phyloP scores from a whole-genome alignment of 140 eudicot genomes.

The Cichorium intybus region DNA sequence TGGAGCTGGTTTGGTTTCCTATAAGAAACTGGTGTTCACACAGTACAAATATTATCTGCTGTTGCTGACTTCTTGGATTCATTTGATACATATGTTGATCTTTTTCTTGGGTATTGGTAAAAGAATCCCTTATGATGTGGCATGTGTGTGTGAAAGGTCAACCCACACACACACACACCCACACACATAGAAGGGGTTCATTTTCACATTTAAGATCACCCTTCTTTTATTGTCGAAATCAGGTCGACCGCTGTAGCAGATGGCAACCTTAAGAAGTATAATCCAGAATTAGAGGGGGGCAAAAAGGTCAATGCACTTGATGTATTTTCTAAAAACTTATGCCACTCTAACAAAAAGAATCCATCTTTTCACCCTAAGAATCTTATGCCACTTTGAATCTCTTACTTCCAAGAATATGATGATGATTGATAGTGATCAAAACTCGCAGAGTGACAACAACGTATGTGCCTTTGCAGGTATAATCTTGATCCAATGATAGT shows the following conservation, averaged over 20 bases:
- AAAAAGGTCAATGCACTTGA: conserved; percentile 51
- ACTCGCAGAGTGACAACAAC: too few relatives aligned
- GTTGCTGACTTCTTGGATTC: conserved; percentile 81
- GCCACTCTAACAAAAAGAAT: conserved; percentile 54
- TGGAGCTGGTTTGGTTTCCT: conserved; percentile 73
- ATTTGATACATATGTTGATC: conserved; percentile 48
- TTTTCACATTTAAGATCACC: conserved; percentile 11
- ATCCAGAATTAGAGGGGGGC: conserved; percentile 45
- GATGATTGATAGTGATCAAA: conserved; percentile 31
- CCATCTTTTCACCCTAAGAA: conserved; percentile 70
- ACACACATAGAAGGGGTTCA: neutral
- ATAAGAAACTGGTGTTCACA: conserved; percentile 33
- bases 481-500: too few relatives aligned
- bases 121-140: too few relatives aligned
- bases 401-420: conserved; percentile 24
- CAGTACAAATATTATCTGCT: conserved; percentile 58
- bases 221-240: conserved; percentile 30
- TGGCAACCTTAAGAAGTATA: conserved; percentile 20
- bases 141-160: too few relatives aligned
- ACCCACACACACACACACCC: too few relatives aligned
- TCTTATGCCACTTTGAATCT: conserved; percentile 75
- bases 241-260: conserved; percentile 40
- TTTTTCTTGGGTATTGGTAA: too few relatives aligned
- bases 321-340: conserved; percentile 64
- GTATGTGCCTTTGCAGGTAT: conserved; percentile 32